Evolutionary conservation across 2,329 filamentous ascomycete genomes (phyloP).

Genomic region (Colletotrichum noveboracense): DNA sequence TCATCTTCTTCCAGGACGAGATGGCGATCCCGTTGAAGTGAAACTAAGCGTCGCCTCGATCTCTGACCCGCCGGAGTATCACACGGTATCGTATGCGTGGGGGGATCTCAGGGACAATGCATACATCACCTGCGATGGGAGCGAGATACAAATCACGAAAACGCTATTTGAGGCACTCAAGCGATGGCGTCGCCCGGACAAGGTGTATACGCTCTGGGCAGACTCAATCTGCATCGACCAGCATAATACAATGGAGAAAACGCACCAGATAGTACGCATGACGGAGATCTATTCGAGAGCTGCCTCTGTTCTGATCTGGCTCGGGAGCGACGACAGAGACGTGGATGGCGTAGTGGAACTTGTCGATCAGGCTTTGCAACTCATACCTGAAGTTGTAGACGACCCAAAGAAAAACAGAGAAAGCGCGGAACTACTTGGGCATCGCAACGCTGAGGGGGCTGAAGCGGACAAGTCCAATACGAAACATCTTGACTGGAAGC

Average conservation of each 20-base stretch:
- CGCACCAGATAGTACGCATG: neutral
- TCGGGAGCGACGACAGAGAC: neutral
- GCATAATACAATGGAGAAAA: neutral
- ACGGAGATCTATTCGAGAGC: neutral
- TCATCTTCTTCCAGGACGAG: neutral
- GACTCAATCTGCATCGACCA: neutral
- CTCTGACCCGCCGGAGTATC: neutral
- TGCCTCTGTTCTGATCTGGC: neutral
- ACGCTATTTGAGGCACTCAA: neutral
- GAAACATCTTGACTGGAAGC: neutral
- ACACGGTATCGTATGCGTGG: conserved; percentile 4
- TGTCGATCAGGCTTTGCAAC: neutral
- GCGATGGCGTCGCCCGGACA: neutral
- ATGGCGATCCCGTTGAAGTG: neutral
- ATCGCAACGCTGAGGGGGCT: neutral
- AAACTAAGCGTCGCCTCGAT: neutral
- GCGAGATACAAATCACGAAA: conserved; percentile 30
- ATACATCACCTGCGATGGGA: conserved; percentile 28
- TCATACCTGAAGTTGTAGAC: neutral
- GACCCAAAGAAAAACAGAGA: neutral
- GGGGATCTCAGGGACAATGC: neutral
- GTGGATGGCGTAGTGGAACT: neutral
- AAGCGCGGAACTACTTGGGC: neutral
- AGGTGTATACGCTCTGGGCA: neutral
- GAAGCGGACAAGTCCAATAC: neutral